Evolutionary conservation across 1,139 yeast species (phyloP).

Genomic region (Kluyveromyces sp.): DNA sequence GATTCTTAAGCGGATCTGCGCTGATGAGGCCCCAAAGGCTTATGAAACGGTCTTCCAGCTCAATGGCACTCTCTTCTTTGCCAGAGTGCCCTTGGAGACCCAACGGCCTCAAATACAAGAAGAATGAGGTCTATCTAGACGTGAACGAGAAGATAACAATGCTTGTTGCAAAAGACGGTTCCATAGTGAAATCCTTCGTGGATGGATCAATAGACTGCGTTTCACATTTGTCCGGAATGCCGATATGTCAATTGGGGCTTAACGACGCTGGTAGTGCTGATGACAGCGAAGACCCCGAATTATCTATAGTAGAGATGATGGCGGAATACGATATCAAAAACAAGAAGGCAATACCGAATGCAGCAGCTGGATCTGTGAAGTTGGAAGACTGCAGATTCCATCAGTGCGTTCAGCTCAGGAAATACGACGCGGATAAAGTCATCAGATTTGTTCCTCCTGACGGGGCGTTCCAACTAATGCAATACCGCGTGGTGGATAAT

Average conservation of each 20-base stretch:
- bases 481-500: conserved; percentile 56
- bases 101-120: conserved; percentile 65
- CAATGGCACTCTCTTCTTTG: conserved; percentile 2
- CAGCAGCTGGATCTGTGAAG: conserved; percentile 46
- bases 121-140: conserved; percentile 74
- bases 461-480: conserved; percentile 85
- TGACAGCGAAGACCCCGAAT: conserved; percentile 11
- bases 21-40: conserved; percentile 2
- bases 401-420: conserved; percentile 70
- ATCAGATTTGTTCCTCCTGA: conserved; percentile 85
- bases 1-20: conserved; percentile 6
- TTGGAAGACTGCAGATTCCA: conserved; percentile 83
- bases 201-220: conserved; percentile 72
- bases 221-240: conserved; percentile 71
- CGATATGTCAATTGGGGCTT: conserved; percentile 57
- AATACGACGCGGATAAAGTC: conserved; percentile 58
- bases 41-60: background rate
- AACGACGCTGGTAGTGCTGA: conserved; percentile 37
- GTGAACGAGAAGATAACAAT: conserved; percentile 71
- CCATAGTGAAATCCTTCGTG: conserved; percentile 62
- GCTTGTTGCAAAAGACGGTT: conserved; percentile 53
- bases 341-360: conserved; percentile 33
- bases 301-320: conserved; percentile 5
- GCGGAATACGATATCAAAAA: conserved; percentile 26
- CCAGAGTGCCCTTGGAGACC: conserved; percentile 55